Conservation (phyloP, 139 green algal species). For the Closterium sp. region DNA sequence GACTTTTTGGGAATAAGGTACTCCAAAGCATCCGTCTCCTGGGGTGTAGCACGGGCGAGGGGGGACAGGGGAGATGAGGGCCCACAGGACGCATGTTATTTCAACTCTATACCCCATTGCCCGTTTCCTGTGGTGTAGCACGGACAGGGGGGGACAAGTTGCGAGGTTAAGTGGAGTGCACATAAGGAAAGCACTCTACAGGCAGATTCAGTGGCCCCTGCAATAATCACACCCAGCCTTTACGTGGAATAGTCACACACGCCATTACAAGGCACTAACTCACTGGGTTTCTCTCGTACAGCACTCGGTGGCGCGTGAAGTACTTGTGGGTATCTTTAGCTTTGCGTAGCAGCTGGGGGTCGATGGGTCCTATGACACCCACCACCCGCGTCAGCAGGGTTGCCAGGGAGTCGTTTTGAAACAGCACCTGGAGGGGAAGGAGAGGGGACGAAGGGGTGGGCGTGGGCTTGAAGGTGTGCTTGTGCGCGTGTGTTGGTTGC, state of each 20-base stretch:
- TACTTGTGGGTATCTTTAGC: conserved; percentile 77
- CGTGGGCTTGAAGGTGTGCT: no score
- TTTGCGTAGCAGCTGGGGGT: conserved; percentile 67
- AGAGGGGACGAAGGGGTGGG: conserved; percentile 67
- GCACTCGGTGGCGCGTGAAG: conserved; percentile 65
- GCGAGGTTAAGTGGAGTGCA: no score
- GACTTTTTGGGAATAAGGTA: conserved; percentile 46
- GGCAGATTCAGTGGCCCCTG: no score
- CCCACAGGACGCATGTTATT: no score
- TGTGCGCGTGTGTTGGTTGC: not conserved
- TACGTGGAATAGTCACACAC: no score
- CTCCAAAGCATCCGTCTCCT: conserved; percentile 40
- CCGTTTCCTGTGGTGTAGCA: no score
- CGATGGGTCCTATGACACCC: conserved; percentile 81
- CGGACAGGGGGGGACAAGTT: no score
- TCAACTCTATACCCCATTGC: no score
- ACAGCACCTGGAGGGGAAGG: conserved; percentile 21
- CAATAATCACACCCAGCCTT: no score
- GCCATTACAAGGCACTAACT: no score
- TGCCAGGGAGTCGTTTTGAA: conserved; percentile 79
- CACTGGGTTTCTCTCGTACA: conserved; percentile 44
- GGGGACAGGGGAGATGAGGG: not conserved
- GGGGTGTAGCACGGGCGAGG: not conserved
- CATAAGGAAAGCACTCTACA: no score
- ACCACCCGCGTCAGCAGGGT: conserved; percentile 85